Evolutionary conservation across 805 yeast genomes (phyloP).

Genomic region (Ascoidea rubescens): DNA sequence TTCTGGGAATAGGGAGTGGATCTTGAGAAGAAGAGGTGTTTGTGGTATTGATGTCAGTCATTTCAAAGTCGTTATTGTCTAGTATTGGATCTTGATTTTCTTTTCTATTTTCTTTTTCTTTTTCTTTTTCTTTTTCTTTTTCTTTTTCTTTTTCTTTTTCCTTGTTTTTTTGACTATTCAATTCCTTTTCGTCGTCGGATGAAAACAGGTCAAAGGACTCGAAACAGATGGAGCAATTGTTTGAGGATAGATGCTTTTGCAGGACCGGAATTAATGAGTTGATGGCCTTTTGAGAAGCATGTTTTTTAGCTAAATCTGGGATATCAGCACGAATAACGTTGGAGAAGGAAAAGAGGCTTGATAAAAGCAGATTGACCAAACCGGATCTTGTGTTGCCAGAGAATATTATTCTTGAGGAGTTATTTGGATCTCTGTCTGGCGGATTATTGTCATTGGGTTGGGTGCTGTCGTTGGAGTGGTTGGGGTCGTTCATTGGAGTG

Average conservation of each 20-base stretch:
- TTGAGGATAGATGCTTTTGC: conserved; percentile 1
- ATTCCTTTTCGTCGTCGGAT: no score
- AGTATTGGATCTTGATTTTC: not conserved
- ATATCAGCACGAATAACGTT: not conserved
- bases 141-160: not conserved
- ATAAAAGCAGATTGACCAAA: no score
- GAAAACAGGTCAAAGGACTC: no score
- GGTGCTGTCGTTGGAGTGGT: not conserved
- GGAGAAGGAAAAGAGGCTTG: not conserved
- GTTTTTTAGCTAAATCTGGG: conserved; percentile 1
- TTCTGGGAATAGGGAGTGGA: not conserved
- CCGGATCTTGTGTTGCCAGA: not conserved
- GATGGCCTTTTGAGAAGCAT: conserved; percentile 9
- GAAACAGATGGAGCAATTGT: conserved; percentile 10
- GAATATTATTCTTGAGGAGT: not conserved
- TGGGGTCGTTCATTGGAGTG: not conserved
- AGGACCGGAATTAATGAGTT: conserved; percentile 5
- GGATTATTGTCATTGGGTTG: not conserved
- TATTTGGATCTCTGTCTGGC: not conserved
- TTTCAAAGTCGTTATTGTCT: no score
- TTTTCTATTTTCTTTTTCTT: not conserved
- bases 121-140: not conserved
- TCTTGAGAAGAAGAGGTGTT: not conserved
- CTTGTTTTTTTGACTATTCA: not conserved
- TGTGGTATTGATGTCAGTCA: no score